A percentile compares a stretch with the other conserved stretches of the same genome.
phyloP scores from a whole-genome alignment of 139 green algal species.

The Desmodesmus armatus region DNA sequence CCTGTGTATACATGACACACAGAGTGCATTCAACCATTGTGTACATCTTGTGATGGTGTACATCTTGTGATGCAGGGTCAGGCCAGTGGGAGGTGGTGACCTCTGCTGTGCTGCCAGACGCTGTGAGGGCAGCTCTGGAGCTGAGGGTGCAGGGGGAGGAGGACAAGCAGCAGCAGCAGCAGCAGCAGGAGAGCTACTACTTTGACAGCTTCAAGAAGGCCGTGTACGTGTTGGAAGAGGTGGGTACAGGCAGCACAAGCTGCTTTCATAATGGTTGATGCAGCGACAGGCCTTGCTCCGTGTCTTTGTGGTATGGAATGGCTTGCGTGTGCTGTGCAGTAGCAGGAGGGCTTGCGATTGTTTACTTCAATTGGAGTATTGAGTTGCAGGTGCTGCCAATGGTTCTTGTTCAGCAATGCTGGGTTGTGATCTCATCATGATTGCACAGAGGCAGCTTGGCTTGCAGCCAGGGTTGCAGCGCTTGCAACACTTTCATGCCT shows the following conservation, averaged over 20 bases:
- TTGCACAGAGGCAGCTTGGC: neutral
- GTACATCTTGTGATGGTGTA: neutral
- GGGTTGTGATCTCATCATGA: too few relatives aligned
- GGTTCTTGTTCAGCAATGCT: too few relatives aligned
- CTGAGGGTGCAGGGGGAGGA: conserved; percentile 26
- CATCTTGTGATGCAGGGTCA: neutral
- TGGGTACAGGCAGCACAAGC: too few relatives aligned
- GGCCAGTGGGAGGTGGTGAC: neutral
- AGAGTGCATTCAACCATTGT: neutral
- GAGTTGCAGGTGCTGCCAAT: too few relatives aligned
- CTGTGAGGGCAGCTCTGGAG: conserved; percentile 13
- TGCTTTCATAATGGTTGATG: too few relatives aligned
- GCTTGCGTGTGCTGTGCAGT: too few relatives aligned
- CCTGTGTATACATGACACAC: neutral
- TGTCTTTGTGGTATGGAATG: too few relatives aligned
- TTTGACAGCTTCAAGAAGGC: conserved; percentile 21
- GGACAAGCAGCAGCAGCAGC: neutral
- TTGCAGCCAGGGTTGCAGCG: too few relatives aligned
- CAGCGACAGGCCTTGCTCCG: too few relatives aligned
- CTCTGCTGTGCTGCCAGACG: neutral
- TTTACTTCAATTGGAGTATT: too few relatives aligned
- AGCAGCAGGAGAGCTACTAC: conserved; percentile 12
- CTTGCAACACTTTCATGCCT: too few relatives aligned
- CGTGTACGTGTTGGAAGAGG: conserved; percentile 36
- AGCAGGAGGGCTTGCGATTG: too few relatives aligned